phyloP scores from a whole-genome alignment of 192 early-diverging fungal genomes.

The Geranomyces michiganensis region DNA sequence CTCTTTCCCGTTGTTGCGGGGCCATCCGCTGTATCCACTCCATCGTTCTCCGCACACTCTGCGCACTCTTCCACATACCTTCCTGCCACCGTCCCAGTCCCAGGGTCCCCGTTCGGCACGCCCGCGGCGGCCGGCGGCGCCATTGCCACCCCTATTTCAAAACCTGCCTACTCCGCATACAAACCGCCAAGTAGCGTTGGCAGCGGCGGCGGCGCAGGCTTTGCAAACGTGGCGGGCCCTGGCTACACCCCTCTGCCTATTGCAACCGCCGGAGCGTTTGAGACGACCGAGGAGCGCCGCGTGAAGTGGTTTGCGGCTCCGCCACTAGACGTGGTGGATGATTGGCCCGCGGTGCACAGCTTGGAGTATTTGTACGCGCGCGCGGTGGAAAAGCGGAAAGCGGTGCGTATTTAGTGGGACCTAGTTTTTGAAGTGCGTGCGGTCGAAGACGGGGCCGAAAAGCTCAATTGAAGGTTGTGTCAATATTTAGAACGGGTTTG shows the following conservation, averaged over 20 bases:
- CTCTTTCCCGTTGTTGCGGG: no score
- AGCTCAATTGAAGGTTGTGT: background rate
- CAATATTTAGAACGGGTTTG: background rate
- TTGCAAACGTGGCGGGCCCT: background rate
- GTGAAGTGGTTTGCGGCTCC: slow-evolving; percentile 54
- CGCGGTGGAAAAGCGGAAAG: slow-evolving; percentile 34
- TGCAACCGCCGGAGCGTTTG: slow-evolving; percentile 39
- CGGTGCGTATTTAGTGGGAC: slow-evolving; percentile 1
- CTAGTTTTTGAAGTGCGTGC: background rate
- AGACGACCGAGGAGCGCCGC: slow-evolving; percentile 37
- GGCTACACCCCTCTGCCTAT: background rate
- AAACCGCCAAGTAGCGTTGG: background rate
- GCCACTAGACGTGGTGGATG: slow-evolving; percentile 49
- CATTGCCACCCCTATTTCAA: no score
- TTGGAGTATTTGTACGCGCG: slow-evolving; percentile 43
- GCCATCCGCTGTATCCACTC: no score
- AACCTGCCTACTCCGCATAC: background rate
- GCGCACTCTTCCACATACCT: no score
- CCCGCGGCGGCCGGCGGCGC: no score
- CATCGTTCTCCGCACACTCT: no score
- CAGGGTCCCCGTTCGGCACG: no score
- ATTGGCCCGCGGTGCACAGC: slow-evolving; percentile 35
- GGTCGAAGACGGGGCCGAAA: no score
- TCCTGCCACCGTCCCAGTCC: no score
- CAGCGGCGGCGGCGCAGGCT: background rate